Percentiles rank a stretch among this genome's conserved stretches.
Evolutionary conservation across 768 basidiomycete genomes (phyloP).

Genomic region (Boletus coccyginus): DNA sequence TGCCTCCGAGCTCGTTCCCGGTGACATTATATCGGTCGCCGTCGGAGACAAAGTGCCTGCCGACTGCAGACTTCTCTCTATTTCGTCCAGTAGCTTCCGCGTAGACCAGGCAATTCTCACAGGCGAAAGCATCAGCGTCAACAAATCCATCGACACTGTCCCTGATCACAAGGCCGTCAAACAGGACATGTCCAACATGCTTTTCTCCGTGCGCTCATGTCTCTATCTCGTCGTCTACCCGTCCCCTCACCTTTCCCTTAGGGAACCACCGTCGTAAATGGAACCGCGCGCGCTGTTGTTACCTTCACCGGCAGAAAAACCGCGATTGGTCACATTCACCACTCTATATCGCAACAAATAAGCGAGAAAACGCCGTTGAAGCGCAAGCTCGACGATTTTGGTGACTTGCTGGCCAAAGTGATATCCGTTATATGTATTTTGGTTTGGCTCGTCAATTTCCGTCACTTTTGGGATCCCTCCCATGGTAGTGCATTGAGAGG

Average conservation of each 20-base stretch:
- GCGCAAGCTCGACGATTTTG: constrained; percentile 97
- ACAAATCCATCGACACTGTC: constrained; percentile 71
- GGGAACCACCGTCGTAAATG: constrained; percentile 97
- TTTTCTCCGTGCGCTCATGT: constrained; percentile 71
- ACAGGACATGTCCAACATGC: constrained; percentile 97
- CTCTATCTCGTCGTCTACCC: neutral
- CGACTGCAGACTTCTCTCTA: constrained; percentile 85
- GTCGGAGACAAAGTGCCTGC: constrained; percentile 97
- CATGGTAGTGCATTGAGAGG: constrained; percentile 91
- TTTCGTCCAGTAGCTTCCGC: constrained; percentile 91
- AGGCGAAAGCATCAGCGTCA: constrained; percentile 88
- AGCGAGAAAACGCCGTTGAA: constrained; percentile 96
- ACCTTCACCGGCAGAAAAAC: constrained; percentile 83
- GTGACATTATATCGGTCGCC: constrained; percentile 86
- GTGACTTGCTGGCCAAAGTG: constrained; percentile 96
- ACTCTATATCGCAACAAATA: constrained; percentile 91
- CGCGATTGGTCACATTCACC: constrained; percentile 96
- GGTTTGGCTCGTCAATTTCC: constrained; percentile 96
- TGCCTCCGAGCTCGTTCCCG: constrained; percentile 88
- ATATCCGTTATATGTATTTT: constrained; percentile 96
- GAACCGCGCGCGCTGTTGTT: constrained; percentile 83
- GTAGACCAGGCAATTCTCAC: constrained; percentile 97
- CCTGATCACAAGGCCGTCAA: constrained; percentile 81
- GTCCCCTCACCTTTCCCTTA: constrained; percentile 27
- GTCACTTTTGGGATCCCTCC: constrained; percentile 93